Evolutionary conservation across 2,329 filamentous ascomycete species (phyloP), one percentile per base, ranked within the genome.

Genomic region (Boeremia exigua): DNA sequence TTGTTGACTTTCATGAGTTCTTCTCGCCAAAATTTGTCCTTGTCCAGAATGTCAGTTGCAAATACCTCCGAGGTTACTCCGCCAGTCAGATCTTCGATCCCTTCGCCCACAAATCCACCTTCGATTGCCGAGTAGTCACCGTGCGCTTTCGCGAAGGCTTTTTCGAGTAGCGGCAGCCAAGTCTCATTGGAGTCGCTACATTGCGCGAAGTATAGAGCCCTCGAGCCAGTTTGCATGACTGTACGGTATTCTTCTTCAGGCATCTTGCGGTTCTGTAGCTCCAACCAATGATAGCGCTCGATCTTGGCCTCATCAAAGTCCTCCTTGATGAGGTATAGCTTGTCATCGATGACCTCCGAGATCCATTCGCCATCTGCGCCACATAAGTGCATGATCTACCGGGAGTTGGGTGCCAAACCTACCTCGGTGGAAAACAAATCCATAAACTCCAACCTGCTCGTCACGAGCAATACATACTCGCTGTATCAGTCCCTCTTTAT

Each of bases 281-380:
- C 88, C 65, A 92, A 85, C 69, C 92, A 84, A 23, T 92, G 80
- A 49, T 90, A 84, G 34, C 90, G 85, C 69, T 92, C 89, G 46
- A 89, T 87, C 1, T 86, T 88, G 30, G 79, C 70, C 48, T 91
- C 90, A 62, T 96, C 90, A 79, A 91, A 96, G 69, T 90, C 88
- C 4, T 91, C 89, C 1, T 90, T 91, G 56, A 88, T 90, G 15
- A 96, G 83, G 72, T 91, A 96, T 2, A 96, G 82, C 76, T 96
- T 96, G 75, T 96, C 92, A 69, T 96, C 92, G 56, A 96, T 87
- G 59, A 96, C 93, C 54, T 90, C 92, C 65, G 92, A 92, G 53
- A 94, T 90, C 92, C 92, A 96, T 75, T 95, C 91, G 48, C 92
- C 92, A 64, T 94, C 91, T 84, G 61, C 43, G 42, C 44, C 12